Evolutionary conservation across 2,329 filamentous ascomycete genomes (phyloP), one percentile per base, ranked within the genome.

Genomic region (Neobulgaria alba): DNA sequence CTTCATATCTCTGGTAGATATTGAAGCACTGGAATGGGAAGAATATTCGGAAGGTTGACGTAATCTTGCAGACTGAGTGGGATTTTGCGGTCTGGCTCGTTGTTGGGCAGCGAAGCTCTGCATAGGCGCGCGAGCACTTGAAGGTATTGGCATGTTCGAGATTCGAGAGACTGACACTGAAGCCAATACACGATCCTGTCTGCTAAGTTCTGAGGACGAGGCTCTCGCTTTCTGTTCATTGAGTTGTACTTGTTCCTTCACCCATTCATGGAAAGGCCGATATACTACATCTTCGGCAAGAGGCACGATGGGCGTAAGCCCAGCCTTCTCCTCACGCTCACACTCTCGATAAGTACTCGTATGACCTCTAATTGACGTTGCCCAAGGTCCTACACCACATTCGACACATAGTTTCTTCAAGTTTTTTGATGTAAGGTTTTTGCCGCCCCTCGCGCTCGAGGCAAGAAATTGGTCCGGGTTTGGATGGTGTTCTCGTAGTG

Each of bases 81-180:
- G 39, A n/a, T 73, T 68, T 42, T 67, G 68, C 49, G 67, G 67
- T 46, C 77, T 75, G 17, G 75, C 73, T 49, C 77, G 64, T 50
- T 82, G 77, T 50, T 82, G 77, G 3, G 77, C 77, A 10, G 77
- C 77, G 57, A 80, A 82, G 55, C 77, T 82, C 55, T 81, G 77
- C 8, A 75, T 2, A 69, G 73, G 26, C 68, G 71, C 26, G 69
- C 66, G 59, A 3, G 66, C 67, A 0, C 65, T 59, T 0, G 65
- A 61, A 1, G 57, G 29, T 19, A 20, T 17, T 15, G 15, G 23
- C 8, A 39, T 40, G 10, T 44, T 26, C 7, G 23, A 7, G 12
- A 7, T 26, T 7, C 23, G 23, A 26, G 23, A 26, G 23, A 12
- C 23, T 26, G 23, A 12, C 7, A 12, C 12, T 26, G 23, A 12